A percentile compares a stretch with the other conserved stretches of the same genome.
These are phyloP conservation scores for Paspalum vaginatum DNA, from an alignment of 176 grass and related monocot species.

Conservation along the genomic window DNA sequence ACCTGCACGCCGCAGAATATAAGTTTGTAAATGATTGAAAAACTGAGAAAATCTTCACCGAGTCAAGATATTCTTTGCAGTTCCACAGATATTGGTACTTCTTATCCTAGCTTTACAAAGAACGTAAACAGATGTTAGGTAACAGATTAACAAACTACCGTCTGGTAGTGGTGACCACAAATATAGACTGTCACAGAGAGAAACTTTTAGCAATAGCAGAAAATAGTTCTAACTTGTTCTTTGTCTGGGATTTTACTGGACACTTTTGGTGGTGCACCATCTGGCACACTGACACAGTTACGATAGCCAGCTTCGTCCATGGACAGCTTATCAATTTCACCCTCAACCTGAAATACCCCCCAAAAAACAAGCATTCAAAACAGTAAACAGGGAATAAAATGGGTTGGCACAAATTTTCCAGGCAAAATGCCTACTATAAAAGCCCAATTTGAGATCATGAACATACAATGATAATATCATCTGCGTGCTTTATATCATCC, in stretches of 20 bases:
- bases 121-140: conserved; percentile 58
- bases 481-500: conserved; percentile 73
- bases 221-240: conserved; percentile 60
- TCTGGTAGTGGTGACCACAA: conserved; percentile 8
- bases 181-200: conserved; percentile 2
- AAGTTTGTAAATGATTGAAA: conserved; percentile 12
- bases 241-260: conserved; percentile 55
- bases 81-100: conserved; percentile 93
- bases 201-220: conserved; percentile 21
- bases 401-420: background rate
- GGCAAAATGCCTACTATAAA: background rate
- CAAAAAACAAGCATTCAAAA: conserved; percentile 30
- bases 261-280: conserved; percentile 62
- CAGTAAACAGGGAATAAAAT: conserved; percentile 11
- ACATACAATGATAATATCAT: conserved; percentile 97
- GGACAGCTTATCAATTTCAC: conserved; percentile 98
- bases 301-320: conserved; percentile 91
- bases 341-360: conserved; percentile 65
- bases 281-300: conserved; percentile 93
- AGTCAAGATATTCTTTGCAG: conserved; percentile 85
- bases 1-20: background rate
- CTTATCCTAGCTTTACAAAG: conserved; percentile 91
- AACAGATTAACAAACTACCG: conserved; percentile 14
- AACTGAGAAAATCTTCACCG: conserved; percentile 53
- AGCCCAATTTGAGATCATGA: conserved; percentile 27